Evolutionary conservation across 2,329 filamentous ascomycete genomes (phyloP), one percentile per base, ranked within the genome.

Genomic region (Cladosporium sp.): DNA sequence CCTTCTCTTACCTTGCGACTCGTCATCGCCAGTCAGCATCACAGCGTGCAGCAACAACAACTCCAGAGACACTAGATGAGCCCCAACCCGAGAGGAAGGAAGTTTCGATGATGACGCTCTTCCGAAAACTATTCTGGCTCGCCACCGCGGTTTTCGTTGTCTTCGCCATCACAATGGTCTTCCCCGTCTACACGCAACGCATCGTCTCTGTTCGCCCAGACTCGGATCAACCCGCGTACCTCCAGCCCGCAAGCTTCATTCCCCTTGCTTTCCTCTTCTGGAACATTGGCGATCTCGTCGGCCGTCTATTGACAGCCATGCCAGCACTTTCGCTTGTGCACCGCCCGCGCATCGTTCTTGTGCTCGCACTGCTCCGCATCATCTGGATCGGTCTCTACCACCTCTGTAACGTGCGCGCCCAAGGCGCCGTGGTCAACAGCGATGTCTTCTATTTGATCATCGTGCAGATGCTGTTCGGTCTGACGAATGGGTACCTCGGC

Each of bases 241-340:
- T 96, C 69, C 86, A 88, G 62, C 87, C 91, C 0, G 83, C 88
- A 0, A 88, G 89, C 18, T 99, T 98, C 77, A 93, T 98, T 66
- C 93, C 95, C 0, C 83, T 97, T 0, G 92, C 86, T 3, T 96
- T 98, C 78, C 86, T 98, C 67, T 87, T 95, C 75, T 99, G 95
- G 95, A 99, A 98, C 75, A 76, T 89, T 2, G 95, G 95, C 52
- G 95, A 98, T 75, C 81, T 98, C 8, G 68, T 86, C 16, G 95
- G 95, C 6, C 87, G 95, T 10, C 79, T 96, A 23, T 76, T 86
- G 1, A 89, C 92, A 1, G 81, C 85, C 76, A 69, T 85, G 78
- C 77, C 89, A 75, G 64, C 81, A 75, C 72, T 89, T 69, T 76
- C 76, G 3, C 79, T 92, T 10, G 85, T 85, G 0, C 83, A 86